These are phyloP conservation scores for Pythium monospermum DNA, from an alignment of 352 stramenopile genomes.

Conservation along the genomic window DNA sequence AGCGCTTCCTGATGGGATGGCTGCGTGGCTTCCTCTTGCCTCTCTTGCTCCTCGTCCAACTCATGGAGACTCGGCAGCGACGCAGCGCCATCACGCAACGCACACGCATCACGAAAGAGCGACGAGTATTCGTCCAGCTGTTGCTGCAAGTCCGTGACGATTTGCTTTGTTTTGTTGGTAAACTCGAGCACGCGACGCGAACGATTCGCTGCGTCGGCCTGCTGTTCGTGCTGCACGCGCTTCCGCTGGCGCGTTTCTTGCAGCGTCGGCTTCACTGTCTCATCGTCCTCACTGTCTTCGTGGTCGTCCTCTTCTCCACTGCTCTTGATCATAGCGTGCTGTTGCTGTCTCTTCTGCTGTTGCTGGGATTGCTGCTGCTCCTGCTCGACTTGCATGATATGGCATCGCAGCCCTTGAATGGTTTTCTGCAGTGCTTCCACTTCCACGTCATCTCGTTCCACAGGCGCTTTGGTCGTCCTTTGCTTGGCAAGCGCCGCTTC, in stretches of 20 bases:
- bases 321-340: too few species aligned
- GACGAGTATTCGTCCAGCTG: conserved; percentile 51
- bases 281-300: background rate
- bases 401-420: background rate
- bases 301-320: conserved; percentile 27
- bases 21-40: background rate
- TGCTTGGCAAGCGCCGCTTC: background rate
- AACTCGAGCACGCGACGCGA: conserved; percentile 27
- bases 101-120: conserved; percentile 58
- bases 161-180: conserved; percentile 27
- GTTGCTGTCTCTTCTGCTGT: too few species aligned
- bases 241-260: conserved; percentile 22
- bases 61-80: too few species aligned
- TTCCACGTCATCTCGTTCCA: too few species aligned
- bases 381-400: background rate
- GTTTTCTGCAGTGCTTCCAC: background rate
- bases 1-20: background rate
- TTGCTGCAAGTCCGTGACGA: conserved; percentile 45
- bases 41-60: background rate
- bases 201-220: conserved; percentile 13
- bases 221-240: conserved; percentile 34
- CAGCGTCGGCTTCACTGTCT: conserved; percentile 6
- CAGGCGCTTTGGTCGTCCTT: background rate
- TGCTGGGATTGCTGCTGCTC: background rate
- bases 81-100: conserved; percentile 47